Conservation (phyloP, 1,284 basidiomycete genomes). For the Ustilago cynodontis region DNA sequence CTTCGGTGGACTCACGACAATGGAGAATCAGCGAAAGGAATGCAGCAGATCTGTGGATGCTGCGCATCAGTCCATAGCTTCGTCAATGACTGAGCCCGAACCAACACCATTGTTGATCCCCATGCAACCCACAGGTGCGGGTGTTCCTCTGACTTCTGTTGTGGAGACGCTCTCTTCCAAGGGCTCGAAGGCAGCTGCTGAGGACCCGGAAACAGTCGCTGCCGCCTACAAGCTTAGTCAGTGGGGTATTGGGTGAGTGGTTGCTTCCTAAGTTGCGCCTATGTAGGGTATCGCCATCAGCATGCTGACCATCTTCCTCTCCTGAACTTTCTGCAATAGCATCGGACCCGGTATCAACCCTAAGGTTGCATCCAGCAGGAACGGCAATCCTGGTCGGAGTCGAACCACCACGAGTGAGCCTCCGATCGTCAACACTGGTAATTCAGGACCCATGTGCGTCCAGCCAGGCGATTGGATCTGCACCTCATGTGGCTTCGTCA, state of each 20-base stretch:
- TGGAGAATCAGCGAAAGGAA: slow-evolving; percentile 9
- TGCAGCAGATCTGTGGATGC: slow-evolving; percentile 3
- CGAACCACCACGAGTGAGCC: slow-evolving; percentile 41
- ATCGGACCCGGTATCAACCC: slow-evolving; percentile 63
- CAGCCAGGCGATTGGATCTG: slow-evolving; percentile 94
- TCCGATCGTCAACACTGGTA: slow-evolving; percentile 82
- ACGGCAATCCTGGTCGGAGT: slow-evolving; percentile 16
- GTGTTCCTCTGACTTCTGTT: slow-evolving; percentile 43
- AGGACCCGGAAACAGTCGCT: slow-evolving; percentile 46
- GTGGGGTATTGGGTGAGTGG: slow-evolving; percentile 49
- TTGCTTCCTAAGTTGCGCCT: neutral
- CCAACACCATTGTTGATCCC: slow-evolving; percentile 39
- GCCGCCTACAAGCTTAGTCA: slow-evolving; percentile 46
- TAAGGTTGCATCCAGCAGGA: slow-evolving; percentile 28
- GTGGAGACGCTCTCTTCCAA: slow-evolving; percentile 44
- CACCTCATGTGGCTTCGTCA: slow-evolving; percentile 75
- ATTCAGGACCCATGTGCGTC: slow-evolving; percentile 83
- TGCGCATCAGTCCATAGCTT: slow-evolving; percentile 13
- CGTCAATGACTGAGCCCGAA: slow-evolving; percentile 13
- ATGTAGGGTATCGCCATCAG: no score
- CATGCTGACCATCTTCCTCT: neutral
- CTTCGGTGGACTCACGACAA: slow-evolving; percentile 12
- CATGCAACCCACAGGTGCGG: slow-evolving; percentile 47
- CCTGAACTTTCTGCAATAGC: slow-evolving; percentile 4
- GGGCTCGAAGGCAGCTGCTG: slow-evolving; percentile 49